Percentiles rank a stretch among this genome's conserved stretches.
Evolutionary conservation across 805 yeast genomes (phyloP).

Genomic region (Wickerhamiella hasegawae): DNA sequence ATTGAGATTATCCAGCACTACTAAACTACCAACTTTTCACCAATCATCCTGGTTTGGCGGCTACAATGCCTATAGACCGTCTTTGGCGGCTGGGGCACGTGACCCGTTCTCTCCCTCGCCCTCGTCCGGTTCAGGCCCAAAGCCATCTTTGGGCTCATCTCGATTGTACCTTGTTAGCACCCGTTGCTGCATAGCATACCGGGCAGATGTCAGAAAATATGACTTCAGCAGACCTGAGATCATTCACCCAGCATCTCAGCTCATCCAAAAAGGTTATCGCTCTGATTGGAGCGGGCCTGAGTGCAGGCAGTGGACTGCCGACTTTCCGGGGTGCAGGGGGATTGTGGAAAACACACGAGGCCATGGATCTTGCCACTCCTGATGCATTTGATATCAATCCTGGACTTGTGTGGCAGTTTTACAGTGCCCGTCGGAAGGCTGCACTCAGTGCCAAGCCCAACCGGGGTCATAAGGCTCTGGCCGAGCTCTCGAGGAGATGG

Average conservation of each 20-base stretch:
- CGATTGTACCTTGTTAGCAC: no score
- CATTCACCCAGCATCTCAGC: slow-evolving; percentile 23
- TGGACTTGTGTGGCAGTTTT: slow-evolving; percentile 80
- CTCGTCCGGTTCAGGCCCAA: no score
- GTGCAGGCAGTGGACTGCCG: slow-evolving; percentile 61
- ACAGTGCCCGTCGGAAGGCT: slow-evolving; percentile 46
- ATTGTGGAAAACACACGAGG: slow-evolving; percentile 59
- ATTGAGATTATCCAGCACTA: no score
- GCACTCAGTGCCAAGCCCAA: slow-evolving; percentile 62
- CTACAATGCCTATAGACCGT: no score
- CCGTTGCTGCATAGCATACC: no score
- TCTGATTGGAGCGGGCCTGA: slow-evolving; percentile 70
- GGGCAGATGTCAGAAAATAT: no score
- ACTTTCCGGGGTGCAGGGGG: slow-evolving; percentile 62
- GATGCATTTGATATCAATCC: slow-evolving; percentile 79
- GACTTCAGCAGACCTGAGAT: slow-evolving; percentile 16
- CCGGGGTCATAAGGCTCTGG: slow-evolving; percentile 53
- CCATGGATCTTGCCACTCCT: slow-evolving; percentile 79
- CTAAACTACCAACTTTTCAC: no score
- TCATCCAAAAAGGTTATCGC: slow-evolving; percentile 22
- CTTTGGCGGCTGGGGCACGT: no score
- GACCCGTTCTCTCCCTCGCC: no score
- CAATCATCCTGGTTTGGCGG: no score
- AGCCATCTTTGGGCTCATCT: no score
- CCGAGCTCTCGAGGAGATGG: slow-evolving; percentile 33